Evolutionary conservation across 495 filamentous ascomycete species (phyloP), one percentile per base, ranked within the genome.

Genomic region (Xylaria acuta): DNA sequence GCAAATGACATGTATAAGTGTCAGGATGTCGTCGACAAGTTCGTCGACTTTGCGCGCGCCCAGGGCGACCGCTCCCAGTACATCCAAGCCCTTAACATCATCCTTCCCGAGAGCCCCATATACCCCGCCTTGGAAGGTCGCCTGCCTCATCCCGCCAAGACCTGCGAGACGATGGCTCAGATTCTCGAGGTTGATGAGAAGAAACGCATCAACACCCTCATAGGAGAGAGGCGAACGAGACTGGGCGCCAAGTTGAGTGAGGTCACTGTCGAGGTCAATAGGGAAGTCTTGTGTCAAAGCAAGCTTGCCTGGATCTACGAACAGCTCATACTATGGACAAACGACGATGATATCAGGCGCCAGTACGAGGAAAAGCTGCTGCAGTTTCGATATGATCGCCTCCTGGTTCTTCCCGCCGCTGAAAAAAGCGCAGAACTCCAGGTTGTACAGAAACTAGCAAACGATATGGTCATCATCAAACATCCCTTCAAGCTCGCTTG

Each of bases 391-490:
- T 92, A 93, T 72, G 93, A 98, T 58, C 85, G 88, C 7, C 86
- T 99, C 11, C 76, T 90, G 1, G 90, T 92, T 56, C 79, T 92
- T 22, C 89, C 91, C 5, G 86, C 90, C 20, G 72, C 80, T 32
- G 77, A 90, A 63, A 98, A 97, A 78, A 70, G 78, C 4, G 80
- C 81, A 5, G 94, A 97, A 76, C 85, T 92, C 40, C 83, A 88
- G 20, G 88, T 92, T 51, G 91, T 97, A 2, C 80, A 87, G 76
- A 91, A 91, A 65, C 80, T 94, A 54, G 94, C 95, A 0, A 88
- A 90, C 58, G 96, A 94, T 69, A 94, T 98, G 90, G 95, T 99
- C 62, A 95, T 98, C 73, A 93, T 99, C 78, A 94, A 95, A 73
- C 94, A 97, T 77, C 94, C 94, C 1, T 98, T 92, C 81, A 88